Evolutionary conservation across 305 asterid genomes (phyloP), one percentile per base, ranked within the genome.

Genomic region (Nicotiana rustica): DNA sequence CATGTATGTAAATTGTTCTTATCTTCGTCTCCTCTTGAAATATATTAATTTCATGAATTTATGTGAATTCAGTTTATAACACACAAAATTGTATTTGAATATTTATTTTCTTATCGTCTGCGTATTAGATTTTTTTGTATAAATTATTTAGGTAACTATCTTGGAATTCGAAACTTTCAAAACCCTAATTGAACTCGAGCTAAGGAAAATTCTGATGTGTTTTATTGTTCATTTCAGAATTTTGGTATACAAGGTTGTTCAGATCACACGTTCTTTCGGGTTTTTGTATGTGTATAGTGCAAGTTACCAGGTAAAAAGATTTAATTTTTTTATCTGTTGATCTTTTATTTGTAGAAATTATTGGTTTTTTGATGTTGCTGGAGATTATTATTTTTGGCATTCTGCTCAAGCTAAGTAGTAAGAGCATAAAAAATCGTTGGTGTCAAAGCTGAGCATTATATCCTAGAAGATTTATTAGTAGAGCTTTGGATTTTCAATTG

Each of bases 101-200:
- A 29, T 52, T 12, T 49, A 66, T 49, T 49, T 55, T 73, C 47
- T 17, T 57, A 1, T 80, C 33, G 14, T 59, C 60, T 70, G 29
- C 52, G 25, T 47, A 66, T 59, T 79, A 66, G 59, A 62, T 44
- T 82, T 64, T 47, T 13, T 14, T 5, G 65, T 41, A 59, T 57
- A 19, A 55, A 33, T 79, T 49, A 41, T 70, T 57, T 69, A 14
- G 66, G 73, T 69, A 38, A 77, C 44, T 35, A 71, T 73, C 59
- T 41, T 80, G 49, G 68, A 60, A 68, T 83, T 76, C 17, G 67
- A 68, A 82, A 73, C 85, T 85, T 87, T 88, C 86, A 85, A 88
- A 94, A 91, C 95, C 97, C 94, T 90, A 89, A 90, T 89, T 89
- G 92, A 92, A 90, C 91, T 89, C 84, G 78, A 80, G 85, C 66